A percentile compares a stretch with the other conserved stretches of the same genome.
Conservation (phyloP, 2,329 filamentous ascomycete species). For the Neurospora sp. region DNA sequence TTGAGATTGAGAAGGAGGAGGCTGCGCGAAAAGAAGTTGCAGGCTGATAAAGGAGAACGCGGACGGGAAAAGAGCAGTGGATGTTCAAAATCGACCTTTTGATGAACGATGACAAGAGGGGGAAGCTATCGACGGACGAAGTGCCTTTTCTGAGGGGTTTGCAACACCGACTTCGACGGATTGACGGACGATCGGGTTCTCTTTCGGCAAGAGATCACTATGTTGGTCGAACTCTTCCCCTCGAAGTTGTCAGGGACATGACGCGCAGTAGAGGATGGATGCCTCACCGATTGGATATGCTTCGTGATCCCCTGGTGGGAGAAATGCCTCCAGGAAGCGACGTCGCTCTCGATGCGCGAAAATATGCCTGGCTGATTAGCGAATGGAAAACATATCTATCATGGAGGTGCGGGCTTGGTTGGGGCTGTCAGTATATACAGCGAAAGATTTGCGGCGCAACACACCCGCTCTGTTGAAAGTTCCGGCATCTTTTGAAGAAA, state of each 20-base stretch:
- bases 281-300: constrained; percentile 4
- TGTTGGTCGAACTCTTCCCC: background rate
- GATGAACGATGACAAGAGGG: background rate
- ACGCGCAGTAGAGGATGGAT: background rate
- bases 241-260: background rate
- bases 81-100: background rate
- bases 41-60: background rate
- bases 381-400: background rate
- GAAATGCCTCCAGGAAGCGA: background rate
- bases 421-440: background rate
- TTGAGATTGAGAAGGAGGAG: background rate
- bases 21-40: background rate
- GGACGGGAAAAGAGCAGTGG: background rate
- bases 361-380: background rate
- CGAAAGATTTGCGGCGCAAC: background rate
- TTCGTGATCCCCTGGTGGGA: background rate
- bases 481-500: background rate
- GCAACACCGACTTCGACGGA: background rate
- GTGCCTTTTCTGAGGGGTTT: background rate
- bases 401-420: background rate
- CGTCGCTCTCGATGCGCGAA: background rate
- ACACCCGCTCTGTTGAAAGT: background rate
- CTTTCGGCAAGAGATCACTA: background rate
- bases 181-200: background rate
- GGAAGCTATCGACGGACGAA: background rate